Conservation (phyloP, 164 flowering plant species). For the Magnolia sinica region DNA sequence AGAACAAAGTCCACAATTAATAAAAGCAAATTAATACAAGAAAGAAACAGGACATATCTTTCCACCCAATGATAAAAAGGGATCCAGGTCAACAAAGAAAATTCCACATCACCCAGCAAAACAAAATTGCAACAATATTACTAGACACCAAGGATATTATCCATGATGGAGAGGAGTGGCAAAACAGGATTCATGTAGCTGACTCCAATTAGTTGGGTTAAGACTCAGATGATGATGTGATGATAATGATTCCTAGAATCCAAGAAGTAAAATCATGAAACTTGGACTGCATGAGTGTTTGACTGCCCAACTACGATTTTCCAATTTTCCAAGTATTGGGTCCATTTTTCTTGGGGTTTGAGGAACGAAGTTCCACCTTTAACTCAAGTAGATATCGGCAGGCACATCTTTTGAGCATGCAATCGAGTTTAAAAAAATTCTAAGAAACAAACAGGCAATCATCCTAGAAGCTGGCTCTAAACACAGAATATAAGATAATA, state of each 20-base stretch:
- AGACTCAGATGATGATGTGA: too few species aligned
- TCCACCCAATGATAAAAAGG: background rate
- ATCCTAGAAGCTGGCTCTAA: background rate
- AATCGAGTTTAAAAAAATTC: background rate
- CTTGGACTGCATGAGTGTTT: background rate
- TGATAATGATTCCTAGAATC: too few species aligned
- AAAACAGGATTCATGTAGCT: background rate
- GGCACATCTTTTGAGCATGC: background rate
- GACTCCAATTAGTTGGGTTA: too few species aligned
- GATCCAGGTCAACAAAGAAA: background rate
- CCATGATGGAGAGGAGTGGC: background rate
- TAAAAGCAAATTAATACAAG: constrained; percentile 1
- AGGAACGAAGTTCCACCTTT: background rate
- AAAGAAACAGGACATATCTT: background rate
- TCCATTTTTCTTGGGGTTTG: background rate
- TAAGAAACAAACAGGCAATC: background rate
- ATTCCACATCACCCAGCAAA: background rate
- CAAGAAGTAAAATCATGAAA: background rate
- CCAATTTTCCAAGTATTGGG: background rate
- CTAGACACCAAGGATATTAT: background rate
- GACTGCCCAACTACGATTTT: background rate
- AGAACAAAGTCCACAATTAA: constrained; percentile 7
- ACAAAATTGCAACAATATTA: background rate
- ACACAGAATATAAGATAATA: constrained; percentile 6
- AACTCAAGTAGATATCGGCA: background rate